Evolutionary conservation across 495 filamentous ascomycete species (phyloP).

Genomic region (Cairneyella variabilis): DNA sequence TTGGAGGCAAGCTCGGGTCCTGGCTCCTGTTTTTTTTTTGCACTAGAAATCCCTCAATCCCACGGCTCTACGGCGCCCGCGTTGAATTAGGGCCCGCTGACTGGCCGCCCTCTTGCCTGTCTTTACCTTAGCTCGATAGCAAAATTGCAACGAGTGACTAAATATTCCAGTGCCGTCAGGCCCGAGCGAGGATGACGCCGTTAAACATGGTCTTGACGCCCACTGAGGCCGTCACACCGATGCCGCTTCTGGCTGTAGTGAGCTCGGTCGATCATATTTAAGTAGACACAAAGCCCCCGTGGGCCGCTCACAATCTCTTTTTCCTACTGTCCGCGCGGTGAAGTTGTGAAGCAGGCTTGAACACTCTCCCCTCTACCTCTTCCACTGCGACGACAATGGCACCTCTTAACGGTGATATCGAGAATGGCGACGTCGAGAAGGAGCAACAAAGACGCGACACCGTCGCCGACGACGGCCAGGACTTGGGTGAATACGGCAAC

Average conservation of each 20-base stretch:
- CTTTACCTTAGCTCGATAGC: not conserved
- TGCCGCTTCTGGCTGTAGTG: not conserved
- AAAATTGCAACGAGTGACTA: no score
- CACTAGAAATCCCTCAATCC: slow-evolving; percentile 11
- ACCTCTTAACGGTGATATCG: slow-evolving; percentile 16
- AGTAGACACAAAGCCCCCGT: not conserved
- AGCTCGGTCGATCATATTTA: not conserved
- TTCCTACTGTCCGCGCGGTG: not conserved
- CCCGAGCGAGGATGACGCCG: slow-evolving; percentile 5
- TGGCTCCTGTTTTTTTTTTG: not conserved
- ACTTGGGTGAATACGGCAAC: slow-evolving; percentile 37
- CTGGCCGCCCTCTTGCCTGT: not conserved
- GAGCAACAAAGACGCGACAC: not conserved
- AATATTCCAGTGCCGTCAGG: slow-evolving; percentile 10
- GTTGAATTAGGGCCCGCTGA: no score
- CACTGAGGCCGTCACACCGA: not conserved
- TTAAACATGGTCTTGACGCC: not conserved
- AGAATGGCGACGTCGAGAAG: slow-evolving; percentile 25
- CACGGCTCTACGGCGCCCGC: not conserved
- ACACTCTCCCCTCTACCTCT: slow-evolving; percentile 1
- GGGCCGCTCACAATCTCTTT: not conserved
- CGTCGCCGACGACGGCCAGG: slow-evolving; percentile 7
- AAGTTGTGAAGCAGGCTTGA: not conserved
- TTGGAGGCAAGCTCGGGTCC: not conserved
- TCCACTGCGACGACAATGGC: slow-evolving; percentile 12